These are phyloP conservation scores for Coemansia pectinata DNA, from an alignment of 192 early-diverging fungal species.

Conservation along the genomic window DNA sequence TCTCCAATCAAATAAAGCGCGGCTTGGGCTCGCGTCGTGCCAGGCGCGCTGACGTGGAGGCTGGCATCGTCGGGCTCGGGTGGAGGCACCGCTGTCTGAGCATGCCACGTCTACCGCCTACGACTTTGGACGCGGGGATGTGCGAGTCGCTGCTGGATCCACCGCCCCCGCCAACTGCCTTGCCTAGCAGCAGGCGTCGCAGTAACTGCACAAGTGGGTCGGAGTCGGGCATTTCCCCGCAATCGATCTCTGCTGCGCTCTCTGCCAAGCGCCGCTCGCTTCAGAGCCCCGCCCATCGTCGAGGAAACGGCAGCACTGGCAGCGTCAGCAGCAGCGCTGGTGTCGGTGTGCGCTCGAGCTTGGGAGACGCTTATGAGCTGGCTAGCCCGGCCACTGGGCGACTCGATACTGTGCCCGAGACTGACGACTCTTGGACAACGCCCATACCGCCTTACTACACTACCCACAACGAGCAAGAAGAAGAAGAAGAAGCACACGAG, in stretches of 20 bases:
- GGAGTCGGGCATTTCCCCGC: conserved; percentile 1
- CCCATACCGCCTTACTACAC: conserved; percentile 1
- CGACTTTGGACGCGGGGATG: conserved; percentile 34
- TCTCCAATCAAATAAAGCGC: conserved; percentile 3
- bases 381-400: not conserved
- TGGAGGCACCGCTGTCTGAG: conserved; percentile 39
- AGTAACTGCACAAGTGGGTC: not conserved
- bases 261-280: conserved; percentile 19
- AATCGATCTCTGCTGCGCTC: conserved; percentile 8
- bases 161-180: not conserved
- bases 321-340: conserved; percentile 1
- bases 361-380: conserved; percentile 3
- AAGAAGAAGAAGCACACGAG: not conserved
- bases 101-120: conserved; percentile 40
- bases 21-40: not conserved
- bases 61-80: not conserved
- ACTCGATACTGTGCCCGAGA: conserved; percentile 32
- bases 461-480: not conserved
- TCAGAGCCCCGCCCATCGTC: conserved; percentile 4
- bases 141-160: conserved; percentile 38
- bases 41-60: not conserved
- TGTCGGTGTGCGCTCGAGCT: not conserved
- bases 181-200: not conserved
- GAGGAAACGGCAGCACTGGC: not conserved
- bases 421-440: conserved; percentile 20